Evolutionary conservation across 2,329 filamentous ascomycete species (phyloP).

Genomic region (Rachicladosporium sp.): DNA sequence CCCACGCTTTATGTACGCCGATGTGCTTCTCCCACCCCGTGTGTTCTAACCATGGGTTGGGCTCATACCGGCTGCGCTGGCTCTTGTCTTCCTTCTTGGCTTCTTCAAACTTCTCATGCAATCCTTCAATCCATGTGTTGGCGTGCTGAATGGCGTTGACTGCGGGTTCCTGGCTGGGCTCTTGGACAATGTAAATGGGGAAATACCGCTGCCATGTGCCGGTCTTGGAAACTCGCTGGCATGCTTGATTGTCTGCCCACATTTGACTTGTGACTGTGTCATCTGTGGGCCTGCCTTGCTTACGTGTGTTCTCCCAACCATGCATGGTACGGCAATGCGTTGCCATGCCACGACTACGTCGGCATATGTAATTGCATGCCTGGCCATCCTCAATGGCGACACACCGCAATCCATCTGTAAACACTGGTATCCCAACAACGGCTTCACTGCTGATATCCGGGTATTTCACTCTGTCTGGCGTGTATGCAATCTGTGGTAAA

Average conservation of each 20-base stretch:
- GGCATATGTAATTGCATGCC: slow-evolving; percentile 3
- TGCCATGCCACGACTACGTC: slow-evolving; percentile 1
- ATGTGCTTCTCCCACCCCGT: slow-evolving; percentile 1
- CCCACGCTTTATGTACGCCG: no score
- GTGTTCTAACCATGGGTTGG: slow-evolving; percentile 3
- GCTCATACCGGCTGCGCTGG: slow-evolving; percentile 2
- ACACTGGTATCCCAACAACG: no score
- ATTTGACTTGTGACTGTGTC: background rate
- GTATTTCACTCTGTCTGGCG: no score
- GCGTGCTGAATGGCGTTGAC: slow-evolving; percentile 1
- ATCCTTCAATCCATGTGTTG: slow-evolving; percentile 2
- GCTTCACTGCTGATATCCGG: no score
- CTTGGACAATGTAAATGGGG: slow-evolving; percentile 1
- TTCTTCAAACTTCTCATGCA: slow-evolving; percentile 1
- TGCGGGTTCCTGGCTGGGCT: background rate
- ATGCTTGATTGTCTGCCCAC: slow-evolving; percentile 3
- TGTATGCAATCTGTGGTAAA: no score
- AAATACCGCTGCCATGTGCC: slow-evolving; percentile 2
- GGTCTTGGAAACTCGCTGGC: background rate
- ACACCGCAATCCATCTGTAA: no score
- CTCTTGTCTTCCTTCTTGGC: slow-evolving; percentile 1
- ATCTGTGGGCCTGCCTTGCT: slow-evolving; percentile 1
- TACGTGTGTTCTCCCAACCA: background rate
- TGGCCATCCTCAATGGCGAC: background rate
- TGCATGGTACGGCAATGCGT: slow-evolving; percentile 1